phyloP scores from a whole-genome alignment of 1,284 basidiomycete genomes.

The Moniliella sp. region DNA sequence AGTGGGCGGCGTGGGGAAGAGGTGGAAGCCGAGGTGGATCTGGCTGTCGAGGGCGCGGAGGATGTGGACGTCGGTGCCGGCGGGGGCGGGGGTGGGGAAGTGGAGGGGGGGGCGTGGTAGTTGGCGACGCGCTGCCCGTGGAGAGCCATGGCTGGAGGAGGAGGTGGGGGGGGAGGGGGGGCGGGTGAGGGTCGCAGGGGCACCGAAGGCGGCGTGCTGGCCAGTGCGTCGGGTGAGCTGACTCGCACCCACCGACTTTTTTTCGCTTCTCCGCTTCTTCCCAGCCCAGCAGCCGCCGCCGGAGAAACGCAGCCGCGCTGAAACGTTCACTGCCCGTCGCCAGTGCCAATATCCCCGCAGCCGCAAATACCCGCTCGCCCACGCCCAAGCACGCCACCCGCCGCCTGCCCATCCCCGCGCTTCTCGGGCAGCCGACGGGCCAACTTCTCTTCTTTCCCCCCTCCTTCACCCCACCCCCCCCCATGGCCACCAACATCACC shows the following conservation, averaged over 20 bases:
- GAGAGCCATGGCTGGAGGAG: neutral
- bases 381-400: neutral
- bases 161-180: no score
- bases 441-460: no score
- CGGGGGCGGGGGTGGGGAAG: slow-evolving; percentile 10
- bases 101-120: slow-evolving; percentile 13
- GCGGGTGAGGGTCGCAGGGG: no score
- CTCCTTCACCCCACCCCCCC: no score
- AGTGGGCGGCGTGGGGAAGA: slow-evolving; percentile 40
- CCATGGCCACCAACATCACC: slow-evolving; percentile 66
- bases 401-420: neutral
- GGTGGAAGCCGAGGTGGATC: slow-evolving; percentile 31
- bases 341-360: neutral
- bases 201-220: neutral
- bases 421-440: neutral
- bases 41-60: slow-evolving; percentile 20
- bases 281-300: neutral
- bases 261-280: neutral
- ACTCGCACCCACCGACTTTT: neutral
- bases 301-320: neutral
- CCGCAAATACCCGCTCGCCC: neutral
- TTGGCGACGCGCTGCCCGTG: slow-evolving; percentile 16
- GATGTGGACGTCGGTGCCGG: slow-evolving; percentile 20
- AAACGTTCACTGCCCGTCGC: neutral
- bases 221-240: neutral